phyloP scores from a whole-genome alignment of 1,284 basidiomycete genomes.

The Puccinia coronata region DNA sequence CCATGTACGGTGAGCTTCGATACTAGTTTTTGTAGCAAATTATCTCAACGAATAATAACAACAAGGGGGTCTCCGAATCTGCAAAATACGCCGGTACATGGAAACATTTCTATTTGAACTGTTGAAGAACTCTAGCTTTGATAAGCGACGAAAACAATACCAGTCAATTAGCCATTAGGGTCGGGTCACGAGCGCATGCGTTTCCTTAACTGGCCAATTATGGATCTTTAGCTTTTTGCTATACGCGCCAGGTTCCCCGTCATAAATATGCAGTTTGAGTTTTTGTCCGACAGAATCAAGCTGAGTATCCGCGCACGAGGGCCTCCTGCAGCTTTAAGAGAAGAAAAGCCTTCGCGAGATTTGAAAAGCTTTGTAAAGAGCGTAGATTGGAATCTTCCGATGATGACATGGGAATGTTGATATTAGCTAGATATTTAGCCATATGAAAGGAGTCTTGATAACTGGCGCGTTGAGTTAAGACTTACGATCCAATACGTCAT shows the following conservation, averaged over 20 bases:
- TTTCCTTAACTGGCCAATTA: too few species aligned
- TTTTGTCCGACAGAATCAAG: neutral
- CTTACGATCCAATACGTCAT: constrained; percentile 20
- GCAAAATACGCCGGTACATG: too few species aligned
- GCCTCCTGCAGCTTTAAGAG: neutral
- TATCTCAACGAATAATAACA: too few species aligned
- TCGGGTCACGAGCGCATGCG: too few species aligned
- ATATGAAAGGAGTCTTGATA: neutral
- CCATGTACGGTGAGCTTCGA: too few species aligned
- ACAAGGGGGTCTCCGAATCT: too few species aligned
- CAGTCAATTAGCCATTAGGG: too few species aligned
- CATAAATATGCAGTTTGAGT: neutral
- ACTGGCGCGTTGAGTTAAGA: neutral
- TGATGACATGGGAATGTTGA: neutral
- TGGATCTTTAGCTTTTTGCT: too few species aligned
- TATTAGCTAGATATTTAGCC: neutral
- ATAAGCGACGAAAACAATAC: too few species aligned
- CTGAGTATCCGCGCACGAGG: neutral
- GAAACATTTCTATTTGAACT: too few species aligned
- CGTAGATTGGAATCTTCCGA: constrained; percentile 10
- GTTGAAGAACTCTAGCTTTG: too few species aligned
- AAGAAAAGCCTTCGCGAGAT: neutral
- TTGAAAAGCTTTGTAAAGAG: constrained; percentile 11
- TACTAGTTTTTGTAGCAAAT: too few species aligned
- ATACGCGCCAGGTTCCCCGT: neutral